These are phyloP conservation scores for Torulaspora gathmanii DNA, from an alignment of 805 yeast genomes.

Conservation along the genomic window DNA sequence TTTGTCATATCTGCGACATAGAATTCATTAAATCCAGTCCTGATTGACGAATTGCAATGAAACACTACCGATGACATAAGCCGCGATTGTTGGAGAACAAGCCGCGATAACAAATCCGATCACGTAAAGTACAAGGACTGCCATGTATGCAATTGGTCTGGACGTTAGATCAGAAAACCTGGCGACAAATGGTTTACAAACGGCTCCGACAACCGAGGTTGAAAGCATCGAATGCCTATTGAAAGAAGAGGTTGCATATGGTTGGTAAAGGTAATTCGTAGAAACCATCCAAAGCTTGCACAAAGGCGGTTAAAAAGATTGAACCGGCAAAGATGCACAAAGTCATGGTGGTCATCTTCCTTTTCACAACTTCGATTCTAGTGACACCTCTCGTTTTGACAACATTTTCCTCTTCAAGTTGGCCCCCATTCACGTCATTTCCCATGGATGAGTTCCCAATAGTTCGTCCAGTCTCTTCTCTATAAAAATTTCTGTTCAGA, in stretches of 20 bases:
- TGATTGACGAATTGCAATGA: constrained; percentile 38
- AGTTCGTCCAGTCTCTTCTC: background rate
- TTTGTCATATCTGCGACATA: constrained; percentile 39
- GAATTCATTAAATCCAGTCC: constrained; percentile 37
- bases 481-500: too few species aligned
- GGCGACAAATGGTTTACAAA: constrained; percentile 39
- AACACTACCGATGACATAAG: constrained; percentile 38
- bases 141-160: constrained; percentile 38
- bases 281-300: constrained; percentile 29
- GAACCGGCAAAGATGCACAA: constrained; percentile 20
- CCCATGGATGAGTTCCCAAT: background rate
- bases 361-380: constrained; percentile 28
- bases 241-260: constrained; percentile 41
- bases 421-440: background rate
- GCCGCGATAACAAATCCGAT: constrained; percentile 39
- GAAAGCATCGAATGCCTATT: constrained; percentile 40
- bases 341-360: constrained; percentile 17
- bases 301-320: constrained; percentile 31
- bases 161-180: constrained; percentile 41
- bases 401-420: constrained; percentile 5
- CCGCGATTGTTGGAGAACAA: constrained; percentile 35
- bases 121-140: constrained; percentile 34
- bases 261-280: constrained; percentile 36
- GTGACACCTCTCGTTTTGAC: constrained; percentile 26
- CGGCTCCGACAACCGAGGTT: constrained; percentile 38